phyloP scores from a whole-genome alignment of 75 land plant genomes.

The Cunninghamia lanceolata region DNA sequence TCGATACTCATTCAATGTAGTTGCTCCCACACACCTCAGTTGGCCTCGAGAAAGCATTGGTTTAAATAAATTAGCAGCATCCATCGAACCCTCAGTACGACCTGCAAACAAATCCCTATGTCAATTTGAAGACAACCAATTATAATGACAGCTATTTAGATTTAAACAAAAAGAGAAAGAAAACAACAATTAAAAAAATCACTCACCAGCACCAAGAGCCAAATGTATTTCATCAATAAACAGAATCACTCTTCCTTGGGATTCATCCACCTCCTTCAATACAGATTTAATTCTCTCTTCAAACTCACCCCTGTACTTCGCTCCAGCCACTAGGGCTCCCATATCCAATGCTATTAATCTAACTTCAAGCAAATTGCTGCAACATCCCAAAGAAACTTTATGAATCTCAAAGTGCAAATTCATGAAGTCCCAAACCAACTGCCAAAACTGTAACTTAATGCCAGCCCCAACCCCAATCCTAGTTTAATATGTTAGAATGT shows the following conservation, averaged over 20 bases:
- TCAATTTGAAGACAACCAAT: not conserved
- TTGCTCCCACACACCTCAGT: too few relatives aligned
- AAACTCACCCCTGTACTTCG: conserved; percentile 91
- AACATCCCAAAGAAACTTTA: too few relatives aligned
- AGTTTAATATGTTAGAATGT: too few relatives aligned
- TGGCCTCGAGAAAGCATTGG: too few relatives aligned
- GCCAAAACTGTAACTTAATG: too few relatives aligned
- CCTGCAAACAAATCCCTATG: too few relatives aligned
- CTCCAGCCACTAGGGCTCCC: conserved; percentile 95
- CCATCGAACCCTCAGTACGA: too few relatives aligned
- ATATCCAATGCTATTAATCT: conserved; percentile 31
- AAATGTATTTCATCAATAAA: conserved; percentile 58
- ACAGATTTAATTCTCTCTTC: conserved; percentile 92
- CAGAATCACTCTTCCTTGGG: conserved; percentile 86
- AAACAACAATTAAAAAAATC: not conserved
- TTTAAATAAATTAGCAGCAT: too few relatives aligned
- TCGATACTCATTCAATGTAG: too few relatives aligned
- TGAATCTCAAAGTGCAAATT: too few relatives aligned
- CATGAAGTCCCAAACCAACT: too few relatives aligned
- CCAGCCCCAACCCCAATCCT: too few relatives aligned
- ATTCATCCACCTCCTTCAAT: conserved; percentile 92
- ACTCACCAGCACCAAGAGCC: conserved; percentile 73
- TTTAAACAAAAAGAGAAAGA: not conserved
- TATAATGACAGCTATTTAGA: not conserved
- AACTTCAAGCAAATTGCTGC: conserved; percentile 81